phyloP scores from a whole-genome alignment of 1,139 yeast species.

The Nadsonia starkeyi-henricii region DNA sequence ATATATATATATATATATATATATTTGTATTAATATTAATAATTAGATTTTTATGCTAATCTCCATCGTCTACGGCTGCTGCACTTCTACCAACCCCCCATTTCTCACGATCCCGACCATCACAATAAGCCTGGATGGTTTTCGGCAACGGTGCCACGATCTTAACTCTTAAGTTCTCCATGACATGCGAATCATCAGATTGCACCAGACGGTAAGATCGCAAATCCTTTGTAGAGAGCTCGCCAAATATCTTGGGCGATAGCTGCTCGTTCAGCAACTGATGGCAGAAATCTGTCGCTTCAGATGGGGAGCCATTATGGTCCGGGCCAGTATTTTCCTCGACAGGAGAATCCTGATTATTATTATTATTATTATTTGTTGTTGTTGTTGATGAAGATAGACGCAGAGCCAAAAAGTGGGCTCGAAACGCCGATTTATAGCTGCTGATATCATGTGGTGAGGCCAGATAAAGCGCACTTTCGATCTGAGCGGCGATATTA shows the following conservation, averaged over 20 bases:
- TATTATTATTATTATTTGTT: too few relatives aligned
- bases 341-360: too few relatives aligned
- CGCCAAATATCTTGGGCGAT: conserved; percentile 5
- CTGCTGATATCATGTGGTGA: too few relatives aligned
- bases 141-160: conserved; percentile 13
- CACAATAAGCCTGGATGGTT: conserved; percentile 23
- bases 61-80: conserved; percentile 30
- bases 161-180: conserved; percentile 14
- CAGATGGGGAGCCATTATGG: too few relatives aligned
- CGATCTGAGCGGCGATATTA: too few relatives aligned
- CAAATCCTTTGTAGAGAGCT: conserved; percentile 10
- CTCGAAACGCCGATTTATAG: not conserved
- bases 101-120: conserved; percentile 29
- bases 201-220: conserved; percentile 12
- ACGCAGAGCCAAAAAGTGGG: not conserved
- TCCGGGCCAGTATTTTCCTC: too few relatives aligned
- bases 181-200: conserved; percentile 12
- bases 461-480: too few relatives aligned
- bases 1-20: too few relatives aligned
- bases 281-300: not conserved
- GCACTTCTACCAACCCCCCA: conserved; percentile 36
- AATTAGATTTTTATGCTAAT: not conserved
- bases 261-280: conserved; percentile 3
- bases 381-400: too few relatives aligned
- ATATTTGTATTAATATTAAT: not conserved